A percentile compares a stretch with the other conserved stretches of the same genome.
Conservation (phyloP, 495 filamentous ascomycete genomes). For the Hypoxylon subgilvum region DNA sequence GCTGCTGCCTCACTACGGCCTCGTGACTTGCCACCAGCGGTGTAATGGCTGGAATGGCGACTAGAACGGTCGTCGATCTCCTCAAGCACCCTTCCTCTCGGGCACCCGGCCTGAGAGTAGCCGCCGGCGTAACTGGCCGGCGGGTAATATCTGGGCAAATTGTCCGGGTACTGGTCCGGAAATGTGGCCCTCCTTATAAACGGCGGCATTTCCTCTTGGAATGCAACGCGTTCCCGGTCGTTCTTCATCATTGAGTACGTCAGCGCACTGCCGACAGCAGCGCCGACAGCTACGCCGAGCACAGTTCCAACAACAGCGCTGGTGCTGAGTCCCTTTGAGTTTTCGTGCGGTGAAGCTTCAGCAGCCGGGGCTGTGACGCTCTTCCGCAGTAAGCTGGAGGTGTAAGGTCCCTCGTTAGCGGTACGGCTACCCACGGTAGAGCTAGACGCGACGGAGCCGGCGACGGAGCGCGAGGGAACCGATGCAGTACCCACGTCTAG, state of each 20-base stretch:
- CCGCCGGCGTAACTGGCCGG: constrained; percentile 46
- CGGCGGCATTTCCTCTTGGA: constrained; percentile 43
- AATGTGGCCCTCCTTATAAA: constrained; percentile 48
- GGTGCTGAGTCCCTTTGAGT: constrained; percentile 47
- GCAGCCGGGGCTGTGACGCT: constrained; percentile 47
- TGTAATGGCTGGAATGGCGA: constrained; percentile 43
- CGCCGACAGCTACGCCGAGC: constrained; percentile 73
- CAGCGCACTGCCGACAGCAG: constrained; percentile 73
- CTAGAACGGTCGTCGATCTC: constrained; percentile 50
- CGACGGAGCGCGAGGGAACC: constrained; percentile 32
- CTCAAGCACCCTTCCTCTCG: constrained; percentile 52
- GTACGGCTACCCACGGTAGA: constrained; percentile 34
- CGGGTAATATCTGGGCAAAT: constrained; percentile 43
- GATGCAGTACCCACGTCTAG: constrained; percentile 47
- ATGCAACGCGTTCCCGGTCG: constrained; percentile 54
- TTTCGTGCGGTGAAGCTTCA: constrained; percentile 42
- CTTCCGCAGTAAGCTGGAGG: constrained; percentile 36
- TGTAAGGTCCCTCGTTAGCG: constrained; percentile 37
- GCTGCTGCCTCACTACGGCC: constrained; percentile 45
- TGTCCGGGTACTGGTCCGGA: constrained; percentile 45
- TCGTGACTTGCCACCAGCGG: constrained; percentile 33
- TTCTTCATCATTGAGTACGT: constrained; percentile 72
- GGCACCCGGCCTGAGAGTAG: constrained; percentile 39
- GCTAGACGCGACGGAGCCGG: constrained; percentile 25
- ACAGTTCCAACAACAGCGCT: constrained; percentile 62